Base-by-base conservation (phyloP, 257 asterid species). In the Solanum chiquidenum region DNA sequence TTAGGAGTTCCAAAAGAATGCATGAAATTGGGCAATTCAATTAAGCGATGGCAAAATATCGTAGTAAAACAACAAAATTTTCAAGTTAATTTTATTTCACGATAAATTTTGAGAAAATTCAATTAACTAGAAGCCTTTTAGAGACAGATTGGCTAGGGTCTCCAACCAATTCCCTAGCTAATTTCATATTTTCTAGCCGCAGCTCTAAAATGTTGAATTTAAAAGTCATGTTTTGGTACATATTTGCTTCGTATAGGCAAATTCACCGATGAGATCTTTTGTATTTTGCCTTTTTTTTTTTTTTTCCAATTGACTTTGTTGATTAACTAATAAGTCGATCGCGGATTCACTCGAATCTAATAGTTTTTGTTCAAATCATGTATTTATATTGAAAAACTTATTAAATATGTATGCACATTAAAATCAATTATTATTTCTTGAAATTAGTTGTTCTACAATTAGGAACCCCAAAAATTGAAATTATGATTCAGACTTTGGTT, bases 1-100 rank as follows among this genome's bases (percentile, higher is more conserved):
- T 31, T 93, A 89, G 89, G 94, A 91, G 85, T 44, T 90, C 86
- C 91, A 92, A 89, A 91, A 72, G 74, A 89, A 91, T 83, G 83
- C 90, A 49, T 85, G 37, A 34, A 90, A 89, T 52, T 90, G 90
- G 88, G 93, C 90, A 2, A 90, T 92, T 87, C 92, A 93, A 85
- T 12, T 46, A 12, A 46, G 6, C 2, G 55, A 12, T 13, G 49
- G 7, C 6, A 46, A 46, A 46, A 46, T 12, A 4, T 46, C 18
- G 6, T 46, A 46, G 20, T 46, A 46, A 46, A 46, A 46, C 20
- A 46, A 46, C 6, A 13, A 46, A 46, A 46, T 1, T 4, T 46
- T 13, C 55, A 46, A 46, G 20, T 13, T 46, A 46, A 46, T 46
- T 13, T 13, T 6, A 46, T 46, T 46, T 12, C 14, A 44, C 6